These are phyloP conservation scores for Tripidium arundinaceum DNA, from an alignment of 202 grass and related monocot genomes.

Conservation along the genomic window DNA sequence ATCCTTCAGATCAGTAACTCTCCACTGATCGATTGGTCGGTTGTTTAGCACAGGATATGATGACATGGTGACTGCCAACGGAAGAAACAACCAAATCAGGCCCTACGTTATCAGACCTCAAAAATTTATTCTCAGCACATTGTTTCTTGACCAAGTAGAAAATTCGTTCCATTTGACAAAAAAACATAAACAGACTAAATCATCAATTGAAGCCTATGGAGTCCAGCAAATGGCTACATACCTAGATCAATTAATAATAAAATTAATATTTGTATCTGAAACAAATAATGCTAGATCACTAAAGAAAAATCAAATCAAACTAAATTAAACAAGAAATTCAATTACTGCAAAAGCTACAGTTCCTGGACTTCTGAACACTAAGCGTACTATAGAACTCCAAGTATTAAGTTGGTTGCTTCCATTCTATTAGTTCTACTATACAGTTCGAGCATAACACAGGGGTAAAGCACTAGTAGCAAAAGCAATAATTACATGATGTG, in stretches of 20 bases:
- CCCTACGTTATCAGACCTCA: neutral
- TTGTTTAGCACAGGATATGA: slow-evolving; percentile 88
- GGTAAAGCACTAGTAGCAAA: neutral
- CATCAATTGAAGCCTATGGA: neutral
- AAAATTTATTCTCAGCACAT: neutral
- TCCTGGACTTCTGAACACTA: neutral
- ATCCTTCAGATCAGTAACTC: slow-evolving; percentile 90
- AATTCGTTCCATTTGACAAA: neutral
- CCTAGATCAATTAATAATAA: neutral
- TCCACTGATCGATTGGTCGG: slow-evolving; percentile 94
- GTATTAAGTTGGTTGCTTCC: neutral
- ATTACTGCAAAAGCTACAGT: neutral
- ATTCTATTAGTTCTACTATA: neutral
- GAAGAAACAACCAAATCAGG: slow-evolving; percentile 10
- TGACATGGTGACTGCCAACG: slow-evolving; percentile 54
- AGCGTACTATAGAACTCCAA: neutral
- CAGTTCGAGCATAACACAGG: neutral
- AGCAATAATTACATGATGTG: neutral
- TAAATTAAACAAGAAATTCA: neutral
- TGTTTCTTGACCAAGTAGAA: neutral
- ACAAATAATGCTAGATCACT: neutral
- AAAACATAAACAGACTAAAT: neutral
- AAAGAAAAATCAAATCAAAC: neutral
- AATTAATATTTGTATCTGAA: neutral
- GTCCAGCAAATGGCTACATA: neutral